Evolutionary conservation across 495 filamentous ascomycete species (phyloP).

Genomic region (Penicillium herquei): DNA sequence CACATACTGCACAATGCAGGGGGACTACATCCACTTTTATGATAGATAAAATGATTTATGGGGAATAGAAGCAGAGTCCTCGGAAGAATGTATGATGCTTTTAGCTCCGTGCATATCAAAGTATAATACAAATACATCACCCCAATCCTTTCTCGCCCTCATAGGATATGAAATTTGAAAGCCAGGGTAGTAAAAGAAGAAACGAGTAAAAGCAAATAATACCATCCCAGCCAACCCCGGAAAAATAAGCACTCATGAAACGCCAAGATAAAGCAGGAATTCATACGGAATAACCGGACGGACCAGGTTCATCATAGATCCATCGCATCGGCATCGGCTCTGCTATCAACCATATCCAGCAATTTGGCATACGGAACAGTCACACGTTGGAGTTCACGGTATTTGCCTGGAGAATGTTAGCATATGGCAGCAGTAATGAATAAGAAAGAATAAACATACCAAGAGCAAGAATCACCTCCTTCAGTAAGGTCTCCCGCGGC

Average conservation of each 20-base stretch:
- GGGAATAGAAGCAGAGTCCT: not conserved
- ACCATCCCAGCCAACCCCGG: not conserved
- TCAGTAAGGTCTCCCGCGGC: constrained; percentile 79
- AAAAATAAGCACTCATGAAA: constrained; percentile 10
- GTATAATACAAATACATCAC: constrained; percentile 5
- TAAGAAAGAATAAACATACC: constrained; percentile 57
- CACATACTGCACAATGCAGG: not conserved
- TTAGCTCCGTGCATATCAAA: constrained; percentile 1
- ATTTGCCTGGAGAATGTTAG: constrained; percentile 66
- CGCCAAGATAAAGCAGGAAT: constrained; percentile 9
- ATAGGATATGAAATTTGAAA: not conserved
- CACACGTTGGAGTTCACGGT: constrained; percentile 84
- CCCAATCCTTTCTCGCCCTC: not conserved
- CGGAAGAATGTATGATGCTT: not conserved
- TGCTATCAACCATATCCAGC: constrained; percentile 56
- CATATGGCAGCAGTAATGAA: not conserved
- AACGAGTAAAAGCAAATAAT: not conserved
- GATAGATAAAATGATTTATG: not conserved
- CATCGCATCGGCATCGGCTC: constrained; percentile 53
- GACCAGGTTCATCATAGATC: constrained; percentile 36
- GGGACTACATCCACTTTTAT: not conserved
- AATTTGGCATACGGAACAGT: constrained; percentile 87
- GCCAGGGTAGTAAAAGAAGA: not conserved
- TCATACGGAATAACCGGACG: not conserved
- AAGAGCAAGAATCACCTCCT: constrained; percentile 85